phyloP scores from a whole-genome alignment of 2,329 filamentous ascomycete genomes.

The Fusarium papillatum region DNA sequence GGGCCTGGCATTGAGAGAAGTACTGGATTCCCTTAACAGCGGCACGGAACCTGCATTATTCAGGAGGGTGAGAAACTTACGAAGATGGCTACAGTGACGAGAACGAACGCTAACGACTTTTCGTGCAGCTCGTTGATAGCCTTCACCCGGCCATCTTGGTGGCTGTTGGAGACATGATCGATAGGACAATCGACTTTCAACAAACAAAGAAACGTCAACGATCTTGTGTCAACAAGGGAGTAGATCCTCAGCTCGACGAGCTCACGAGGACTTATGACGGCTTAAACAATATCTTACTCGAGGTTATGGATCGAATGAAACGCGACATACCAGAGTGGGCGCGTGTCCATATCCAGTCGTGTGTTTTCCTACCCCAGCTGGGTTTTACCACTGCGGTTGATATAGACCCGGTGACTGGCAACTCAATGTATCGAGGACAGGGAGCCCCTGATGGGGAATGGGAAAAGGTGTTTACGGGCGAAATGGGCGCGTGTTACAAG shows the following conservation, averaged over 20 bases:
- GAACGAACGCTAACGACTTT: constrained; percentile 11
- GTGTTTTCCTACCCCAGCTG: constrained; percentile 91
- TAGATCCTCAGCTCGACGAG: constrained; percentile 82
- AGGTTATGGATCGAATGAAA: constrained; percentile 75
- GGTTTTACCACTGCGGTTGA: constrained; percentile 90
- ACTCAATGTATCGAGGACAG: constrained; percentile 72
- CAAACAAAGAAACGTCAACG: constrained; percentile 78
- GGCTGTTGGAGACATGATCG: constrained; percentile 78
- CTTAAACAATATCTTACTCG: constrained; percentile 79
- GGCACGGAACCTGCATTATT: constrained; percentile 35
- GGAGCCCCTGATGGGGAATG: constrained; percentile 71
- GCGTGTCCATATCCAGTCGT: constrained; percentile 72
- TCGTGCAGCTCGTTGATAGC: constrained; percentile 65
- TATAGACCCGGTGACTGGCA: constrained; percentile 61
- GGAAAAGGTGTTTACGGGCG: constrained; percentile 83
- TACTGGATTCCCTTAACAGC: constrained; percentile 53
- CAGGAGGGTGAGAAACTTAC: constrained; percentile 59
- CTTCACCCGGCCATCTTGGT: constrained; percentile 73
- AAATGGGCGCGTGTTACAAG: constrained; percentile 86
- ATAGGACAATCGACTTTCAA: constrained; percentile 84
- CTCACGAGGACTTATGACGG: constrained; percentile 85
- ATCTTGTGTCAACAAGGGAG: constrained; percentile 78
- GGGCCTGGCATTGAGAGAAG: constrained; percentile 77
- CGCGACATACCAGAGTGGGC: constrained; percentile 72
- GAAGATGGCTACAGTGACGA: not conserved